Conservation (phyloP, 805 yeast genomes). For the Brettanomyces custersianus region DNA sequence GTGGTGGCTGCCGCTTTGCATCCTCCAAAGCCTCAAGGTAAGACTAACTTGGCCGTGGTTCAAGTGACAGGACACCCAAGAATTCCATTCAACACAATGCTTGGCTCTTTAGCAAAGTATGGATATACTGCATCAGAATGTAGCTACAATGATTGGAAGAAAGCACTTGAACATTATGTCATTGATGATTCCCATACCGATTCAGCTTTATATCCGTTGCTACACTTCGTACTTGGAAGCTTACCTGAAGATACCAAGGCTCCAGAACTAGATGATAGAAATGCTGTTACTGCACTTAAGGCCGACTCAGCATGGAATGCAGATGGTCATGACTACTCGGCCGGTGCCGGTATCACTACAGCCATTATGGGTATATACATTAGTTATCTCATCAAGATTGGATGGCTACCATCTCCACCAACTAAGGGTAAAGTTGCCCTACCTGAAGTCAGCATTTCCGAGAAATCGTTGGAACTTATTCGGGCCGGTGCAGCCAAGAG, state of each 20-base stretch:
- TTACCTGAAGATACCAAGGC: constrained; percentile 88
- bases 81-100: constrained; percentile 65
- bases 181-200: constrained; percentile 58
- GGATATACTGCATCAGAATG: constrained; percentile 62
- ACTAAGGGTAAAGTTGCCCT: constrained; percentile 31
- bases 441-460: constrained; percentile 48
- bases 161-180: constrained; percentile 66
- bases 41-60: constrained; percentile 51
- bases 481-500: constrained; percentile 68
- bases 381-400: constrained; percentile 69
- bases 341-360: constrained; percentile 68
- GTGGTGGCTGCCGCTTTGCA: constrained; percentile 75
- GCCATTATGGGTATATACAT: constrained; percentile 67
- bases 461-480: constrained; percentile 49
- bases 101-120: constrained; percentile 52
- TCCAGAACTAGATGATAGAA: constrained; percentile 86
- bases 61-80: constrained; percentile 99
- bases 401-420: constrained; percentile 65
- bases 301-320: constrained; percentile 44
- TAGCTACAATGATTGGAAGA: constrained; percentile 75
- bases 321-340: constrained; percentile 50
- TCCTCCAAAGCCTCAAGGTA: constrained; percentile 45
- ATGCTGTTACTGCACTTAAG: constrained; percentile 63
- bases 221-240: constrained; percentile 90
- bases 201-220: constrained; percentile 83